Evolutionary conservation across 768 basidiomycete species (phyloP).

Genomic region (Cytidiella melzeri): DNA sequence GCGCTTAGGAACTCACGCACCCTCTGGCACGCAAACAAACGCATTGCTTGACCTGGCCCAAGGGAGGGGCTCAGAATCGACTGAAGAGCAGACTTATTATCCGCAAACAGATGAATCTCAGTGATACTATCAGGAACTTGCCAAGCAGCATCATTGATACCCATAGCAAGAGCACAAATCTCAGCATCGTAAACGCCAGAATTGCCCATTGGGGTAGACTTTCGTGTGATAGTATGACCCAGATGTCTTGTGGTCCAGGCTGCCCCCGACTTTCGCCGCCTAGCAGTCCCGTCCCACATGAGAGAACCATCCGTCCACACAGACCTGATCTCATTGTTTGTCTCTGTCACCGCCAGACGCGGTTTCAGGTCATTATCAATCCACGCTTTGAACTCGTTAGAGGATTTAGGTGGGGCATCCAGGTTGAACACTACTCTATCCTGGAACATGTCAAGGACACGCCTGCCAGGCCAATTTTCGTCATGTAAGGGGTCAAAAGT

Average conservation of each 20-base stretch:
- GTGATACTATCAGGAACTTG: not conserved
- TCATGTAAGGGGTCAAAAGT: not conserved
- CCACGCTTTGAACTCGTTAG: not conserved
- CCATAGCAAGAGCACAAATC: not conserved
- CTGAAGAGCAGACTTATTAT: not conserved
- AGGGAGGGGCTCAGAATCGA: not conserved
- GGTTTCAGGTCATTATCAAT: too few relatives aligned
- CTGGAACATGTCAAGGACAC: not conserved
- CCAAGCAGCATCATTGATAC: not conserved
- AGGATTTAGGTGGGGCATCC: not conserved
- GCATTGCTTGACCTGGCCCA: not conserved
- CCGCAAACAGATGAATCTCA: not conserved
- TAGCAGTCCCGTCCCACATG: too few relatives aligned
- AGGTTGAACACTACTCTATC: not conserved
- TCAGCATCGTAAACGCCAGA: not conserved
- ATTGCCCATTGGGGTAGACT: too few relatives aligned
- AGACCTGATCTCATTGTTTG: too few relatives aligned
- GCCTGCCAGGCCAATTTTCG: slow-evolving; percentile 3
- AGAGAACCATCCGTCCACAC: too few relatives aligned
- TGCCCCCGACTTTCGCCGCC: too few relatives aligned
- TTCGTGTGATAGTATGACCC: too few relatives aligned
- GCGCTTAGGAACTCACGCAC: not conserved
- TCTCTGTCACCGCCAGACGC: too few relatives aligned
- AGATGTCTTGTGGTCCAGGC: too few relatives aligned
- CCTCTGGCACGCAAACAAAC: not conserved